phyloP scores from a whole-genome alignment of 805 yeast genomes.

The Nakazawaea pomicola region DNA sequence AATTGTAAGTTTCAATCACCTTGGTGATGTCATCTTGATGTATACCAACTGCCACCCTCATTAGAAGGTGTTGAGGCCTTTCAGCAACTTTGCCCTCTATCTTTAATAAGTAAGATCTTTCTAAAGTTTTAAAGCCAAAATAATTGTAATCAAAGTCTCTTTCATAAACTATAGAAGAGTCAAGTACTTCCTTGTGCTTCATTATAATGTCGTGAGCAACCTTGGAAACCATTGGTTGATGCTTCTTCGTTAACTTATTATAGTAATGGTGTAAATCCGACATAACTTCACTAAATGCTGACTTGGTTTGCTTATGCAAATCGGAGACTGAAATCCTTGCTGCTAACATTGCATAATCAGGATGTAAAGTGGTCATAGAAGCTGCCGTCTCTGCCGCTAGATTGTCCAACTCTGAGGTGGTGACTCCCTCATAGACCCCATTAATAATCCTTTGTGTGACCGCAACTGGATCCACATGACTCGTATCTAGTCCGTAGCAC shows the following conservation, averaged over 20 bases:
- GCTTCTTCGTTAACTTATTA: constrained; percentile 73
- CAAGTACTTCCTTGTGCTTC: constrained; percentile 58
- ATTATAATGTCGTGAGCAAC: constrained; percentile 59
- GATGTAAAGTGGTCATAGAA: constrained; percentile 94
- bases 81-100: constrained; percentile 54
- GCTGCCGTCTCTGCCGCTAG: constrained; percentile 95
- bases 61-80: constrained; percentile 56
- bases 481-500: constrained; percentile 89
- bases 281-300: constrained; percentile 75
- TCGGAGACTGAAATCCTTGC: constrained; percentile 95
- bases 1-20: constrained; percentile 51
- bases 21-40: constrained; percentile 49
- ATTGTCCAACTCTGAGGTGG: constrained; percentile 80
- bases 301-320: constrained; percentile 90
- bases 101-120: constrained; percentile 52
- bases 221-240: constrained; percentile 65
- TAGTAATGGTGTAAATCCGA: constrained; percentile 69
- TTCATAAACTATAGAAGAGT: constrained; percentile 68
- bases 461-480: constrained; percentile 90
- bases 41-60: constrained; percentile 60
- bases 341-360: constrained; percentile 94
- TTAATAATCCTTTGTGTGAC: constrained; percentile 93
- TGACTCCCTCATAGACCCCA: constrained; percentile 97
- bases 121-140: constrained; percentile 58
- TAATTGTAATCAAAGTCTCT: constrained; percentile 59